Evolutionary conservation across 352 stramenopile species (phyloP), one percentile per base, ranked within the genome.

Genomic region (Pythium myriotylum): DNA sequence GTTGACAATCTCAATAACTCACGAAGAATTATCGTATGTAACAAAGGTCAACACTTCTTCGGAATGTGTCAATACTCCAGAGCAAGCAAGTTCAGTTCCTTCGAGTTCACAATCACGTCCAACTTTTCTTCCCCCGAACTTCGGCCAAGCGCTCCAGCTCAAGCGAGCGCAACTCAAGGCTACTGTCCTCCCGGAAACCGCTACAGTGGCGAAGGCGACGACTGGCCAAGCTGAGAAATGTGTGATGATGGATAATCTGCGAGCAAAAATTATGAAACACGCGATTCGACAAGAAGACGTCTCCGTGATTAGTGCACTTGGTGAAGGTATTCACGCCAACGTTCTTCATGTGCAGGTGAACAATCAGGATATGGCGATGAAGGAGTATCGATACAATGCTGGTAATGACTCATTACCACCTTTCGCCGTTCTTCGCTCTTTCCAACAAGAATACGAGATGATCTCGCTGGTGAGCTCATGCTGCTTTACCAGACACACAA

Each of bases 121-220:
- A 6, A 22, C 55, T 22, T 40, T 62, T 40, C 37, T 61, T 19
- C 42, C 54, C 19, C 39, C 22, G 16, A 60, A 69, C 33, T 49
- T 70, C 23, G 56, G 50, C 4, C 40, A 65, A 6, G 62, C 56
- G 0, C 27, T 70, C 12, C 62, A 70, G 42, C 55, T 61, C 7
- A 60, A 70, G 33, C 55, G 62, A 9, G 57, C 61, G 42, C 62
- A 70, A 27, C 55, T 70, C 19, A 61, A 61, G 26, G 41, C 62
- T 0, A 65, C 45, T 1, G 41, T 70, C 10, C 49, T n/a, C 1
- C 62, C 55, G n/a, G 62, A 52, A 26, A 9, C 41, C 8, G 37
- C 27, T 23, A 19, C 55, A 5, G 22, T 32, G 2, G 24, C 13
- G 1, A 61, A 62, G n/a, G 1, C 26, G 17, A 6, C 40, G 20